Evolutionary conservation across 1,284 basidiomycete species (phyloP).

Genomic region (Ceraceosorus guamensis): DNA sequence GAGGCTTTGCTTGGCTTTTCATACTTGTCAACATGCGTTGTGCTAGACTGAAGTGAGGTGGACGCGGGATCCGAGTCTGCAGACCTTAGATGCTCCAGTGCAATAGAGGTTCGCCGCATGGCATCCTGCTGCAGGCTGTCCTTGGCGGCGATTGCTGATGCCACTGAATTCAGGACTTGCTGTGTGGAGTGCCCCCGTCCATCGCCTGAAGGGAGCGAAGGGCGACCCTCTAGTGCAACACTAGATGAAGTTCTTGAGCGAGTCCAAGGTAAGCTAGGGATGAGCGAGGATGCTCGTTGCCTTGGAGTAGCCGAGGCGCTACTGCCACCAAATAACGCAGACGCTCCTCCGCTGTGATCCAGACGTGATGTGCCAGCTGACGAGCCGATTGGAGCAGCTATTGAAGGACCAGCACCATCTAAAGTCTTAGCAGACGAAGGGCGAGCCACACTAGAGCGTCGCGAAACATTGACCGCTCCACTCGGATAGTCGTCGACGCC

Average conservation of each 20-base stretch:
- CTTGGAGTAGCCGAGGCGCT: constrained; percentile 7
- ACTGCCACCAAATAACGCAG: constrained; percentile 21
- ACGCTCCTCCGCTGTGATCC: constrained; percentile 33
- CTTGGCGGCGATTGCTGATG: constrained; percentile 4
- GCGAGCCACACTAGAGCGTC: not conserved
- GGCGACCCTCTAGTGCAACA: constrained; percentile 16
- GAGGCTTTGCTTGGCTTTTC: not conserved
- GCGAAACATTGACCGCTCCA: not conserved
- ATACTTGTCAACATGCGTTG: not conserved
- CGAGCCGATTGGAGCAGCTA: not conserved
- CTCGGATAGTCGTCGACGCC: not conserved
- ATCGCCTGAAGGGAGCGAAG: constrained; percentile 11
- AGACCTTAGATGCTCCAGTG: not conserved
- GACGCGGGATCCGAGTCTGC: not conserved
- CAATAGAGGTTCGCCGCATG: constrained; percentile 6
- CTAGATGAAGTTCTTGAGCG: constrained; percentile 18
- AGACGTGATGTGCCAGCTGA: constrained; percentile 3
- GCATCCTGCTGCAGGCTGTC: constrained; percentile 5
- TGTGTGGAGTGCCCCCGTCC: constrained; percentile 15
- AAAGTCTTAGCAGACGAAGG: not conserved
- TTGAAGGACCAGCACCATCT: too few relatives aligned
- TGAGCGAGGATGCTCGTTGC: constrained; percentile 30
- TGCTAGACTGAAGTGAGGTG: not conserved
- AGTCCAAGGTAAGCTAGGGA: constrained; percentile 26
- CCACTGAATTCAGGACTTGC: not conserved